Base-by-base conservation (phyloP, 768 basidiomycete species). In the Leucocoprinus birnbaumii region DNA sequence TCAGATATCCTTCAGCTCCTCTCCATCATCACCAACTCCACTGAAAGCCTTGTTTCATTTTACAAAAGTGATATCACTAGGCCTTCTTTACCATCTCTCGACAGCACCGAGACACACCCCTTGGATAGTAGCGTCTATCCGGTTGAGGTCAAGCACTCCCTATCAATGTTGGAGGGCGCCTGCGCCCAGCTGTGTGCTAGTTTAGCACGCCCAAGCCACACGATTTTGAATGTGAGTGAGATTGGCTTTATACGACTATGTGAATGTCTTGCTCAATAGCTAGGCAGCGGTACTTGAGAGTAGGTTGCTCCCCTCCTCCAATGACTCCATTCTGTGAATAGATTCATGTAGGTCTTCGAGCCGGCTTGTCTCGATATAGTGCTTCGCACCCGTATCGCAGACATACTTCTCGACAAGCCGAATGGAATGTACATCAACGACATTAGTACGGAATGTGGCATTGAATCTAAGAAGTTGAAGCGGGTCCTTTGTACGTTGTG, bases 401-500 rank as follows among this genome's bases (percentile, higher is more conserved):
- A 75, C 42, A 47, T 66, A 11, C 65, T 77, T n/a, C 31, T 63
- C 1, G 63, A 62, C 21, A 62, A 70, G 34, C 71, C 64, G 2
- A 9, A 35, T 66, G 74, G 75, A 4, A 19, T 75, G 53, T 68
- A 62, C 22, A 63, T 71, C 38, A 34, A 55, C 3, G 67, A 71
- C 11, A 51, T 77, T 0, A 61, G 65, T 13, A 46, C 53, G 4
- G 51, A 57, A 18, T 50, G 69, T 2, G 64, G 66, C 3, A 46
- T 73, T 13, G 68, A 74, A 13, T 46, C 57, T 2, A 62, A 58
- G 2, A 77, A 76, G 45, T 62, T 75, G 8, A 61, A 62, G 6
- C 65, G 73, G 4, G 64, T 74, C 22, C 54, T 77, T 34, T 62
- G 74, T 2, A 44, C 67, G 10, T 61, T 77, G 9, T 65, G 69